These are phyloP conservation scores for Boletus huronensis DNA, from an alignment of 768 basidiomycete genomes.

Conservation along the genomic window DNA sequence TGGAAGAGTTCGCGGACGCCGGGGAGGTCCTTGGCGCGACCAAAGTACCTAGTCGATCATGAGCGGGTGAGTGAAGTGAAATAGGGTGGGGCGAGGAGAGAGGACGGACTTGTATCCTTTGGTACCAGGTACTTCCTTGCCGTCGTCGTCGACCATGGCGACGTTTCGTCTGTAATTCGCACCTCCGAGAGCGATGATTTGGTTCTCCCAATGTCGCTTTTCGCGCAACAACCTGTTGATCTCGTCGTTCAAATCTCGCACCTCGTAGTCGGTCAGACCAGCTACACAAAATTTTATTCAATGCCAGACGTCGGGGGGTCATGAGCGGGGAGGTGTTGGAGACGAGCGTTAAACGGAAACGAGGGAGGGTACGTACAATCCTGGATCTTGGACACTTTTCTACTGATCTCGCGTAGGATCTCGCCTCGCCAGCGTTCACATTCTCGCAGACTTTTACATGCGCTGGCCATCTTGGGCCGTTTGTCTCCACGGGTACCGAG, in stretches of 20 bases:
- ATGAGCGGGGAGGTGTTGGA: not conserved
- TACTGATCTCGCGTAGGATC: constrained; percentile 87
- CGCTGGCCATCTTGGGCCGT: constrained; percentile 89
- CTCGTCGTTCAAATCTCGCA: constrained; percentile 94
- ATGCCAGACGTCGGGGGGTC: not conserved
- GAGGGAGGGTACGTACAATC: constrained; percentile 56
- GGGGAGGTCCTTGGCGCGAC: constrained; percentile 92
- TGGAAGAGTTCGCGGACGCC: constrained; percentile 95
- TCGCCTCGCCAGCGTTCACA: constrained; percentile 97
- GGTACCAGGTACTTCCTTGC: constrained; percentile 93
- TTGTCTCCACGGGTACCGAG: constrained; percentile 80
- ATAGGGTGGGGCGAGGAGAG: not conserved
- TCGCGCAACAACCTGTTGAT: constrained; percentile 95
- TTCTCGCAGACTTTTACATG: constrained; percentile 87
- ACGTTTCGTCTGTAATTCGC: constrained; percentile 95
- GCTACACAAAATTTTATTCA: constrained; percentile 43
- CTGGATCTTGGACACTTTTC: constrained; percentile 98
- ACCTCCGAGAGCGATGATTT: constrained; percentile 93
- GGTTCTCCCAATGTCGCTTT: constrained; percentile 97
- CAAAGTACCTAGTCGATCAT: constrained; percentile 72
- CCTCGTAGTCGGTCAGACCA: constrained; percentile 91
- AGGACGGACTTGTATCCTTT: constrained; percentile 91
- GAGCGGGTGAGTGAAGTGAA: not conserved
- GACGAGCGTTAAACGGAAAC: not conserved
- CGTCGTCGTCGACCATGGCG: constrained; percentile 91